Conservation (phyloP, 768 basidiomycete species). For the Podaxis sp. region DNA sequence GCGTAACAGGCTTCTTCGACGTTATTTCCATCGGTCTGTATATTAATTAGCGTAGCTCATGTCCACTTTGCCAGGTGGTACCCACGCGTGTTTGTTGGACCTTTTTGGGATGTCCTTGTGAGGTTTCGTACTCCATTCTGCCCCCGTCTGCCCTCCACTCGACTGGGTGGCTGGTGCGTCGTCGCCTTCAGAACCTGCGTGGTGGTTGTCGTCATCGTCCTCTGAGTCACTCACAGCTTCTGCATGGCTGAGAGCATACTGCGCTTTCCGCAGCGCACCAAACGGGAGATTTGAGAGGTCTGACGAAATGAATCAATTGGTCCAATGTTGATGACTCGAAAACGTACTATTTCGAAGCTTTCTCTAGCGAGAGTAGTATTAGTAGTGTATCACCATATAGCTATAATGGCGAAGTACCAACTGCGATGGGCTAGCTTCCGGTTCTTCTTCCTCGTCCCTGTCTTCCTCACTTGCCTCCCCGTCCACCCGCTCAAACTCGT, state of each 20-base stretch:
- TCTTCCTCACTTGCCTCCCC: conserved; percentile 47
- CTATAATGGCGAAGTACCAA: conserved; percentile 23
- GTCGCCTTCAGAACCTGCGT: conserved; percentile 13
- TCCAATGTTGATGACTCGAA: neutral
- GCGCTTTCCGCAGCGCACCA: conserved; percentile 65
- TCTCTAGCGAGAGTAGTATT: conserved; percentile 19
- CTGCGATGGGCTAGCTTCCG: conserved; percentile 30
- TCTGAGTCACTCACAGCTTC: conserved; percentile 38
- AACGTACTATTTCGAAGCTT: conserved; percentile 27
- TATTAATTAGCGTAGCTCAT: conserved; percentile 5
- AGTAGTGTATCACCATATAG: conserved; percentile 1
- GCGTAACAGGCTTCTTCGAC: conserved; percentile 82
- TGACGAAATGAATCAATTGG: conserved; percentile 23
- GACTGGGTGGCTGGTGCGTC: conserved; percentile 21
- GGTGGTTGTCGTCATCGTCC: conserved; percentile 23
- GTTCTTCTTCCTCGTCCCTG: conserved; percentile 28
- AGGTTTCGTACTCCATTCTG: conserved; percentile 41
- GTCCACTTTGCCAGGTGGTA: conserved; percentile 18
- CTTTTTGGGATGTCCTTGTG: conserved; percentile 58
- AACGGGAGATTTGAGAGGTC: conserved; percentile 64
- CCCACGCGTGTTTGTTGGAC: conserved; percentile 85
- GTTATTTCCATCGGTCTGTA: conserved; percentile 77
- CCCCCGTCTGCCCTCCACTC: conserved; percentile 37
- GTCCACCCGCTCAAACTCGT: conserved; percentile 23
- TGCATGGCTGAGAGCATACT: conserved; percentile 46